phyloP scores from a whole-genome alignment of 306 rosid species.

The Quillaja saponaria region DNA sequence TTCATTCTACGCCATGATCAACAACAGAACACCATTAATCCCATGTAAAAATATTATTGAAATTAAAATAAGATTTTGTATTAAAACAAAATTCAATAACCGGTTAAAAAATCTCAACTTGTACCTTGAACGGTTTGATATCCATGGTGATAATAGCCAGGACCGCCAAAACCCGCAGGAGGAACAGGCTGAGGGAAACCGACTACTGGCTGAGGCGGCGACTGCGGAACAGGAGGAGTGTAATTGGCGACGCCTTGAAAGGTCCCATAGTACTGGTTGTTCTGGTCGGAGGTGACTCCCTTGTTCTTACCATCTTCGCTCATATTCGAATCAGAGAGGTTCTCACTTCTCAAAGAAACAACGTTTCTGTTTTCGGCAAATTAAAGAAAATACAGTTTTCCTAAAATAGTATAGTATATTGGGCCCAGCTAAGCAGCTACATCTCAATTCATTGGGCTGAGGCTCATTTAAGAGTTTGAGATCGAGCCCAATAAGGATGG shows the following conservation, averaged over 20 bases:
- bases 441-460: too few species aligned
- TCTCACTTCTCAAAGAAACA: too few species aligned
- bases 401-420: too few species aligned
- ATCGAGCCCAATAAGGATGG: too few species aligned
- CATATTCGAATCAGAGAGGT: constrained; percentile 30
- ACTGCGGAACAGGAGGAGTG: constrained; percentile 44
- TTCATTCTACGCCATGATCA: too few species aligned
- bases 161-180: constrained; percentile 29
- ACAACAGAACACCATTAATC: too few species aligned
- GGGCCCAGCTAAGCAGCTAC: too few species aligned
- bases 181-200: constrained; percentile 55
- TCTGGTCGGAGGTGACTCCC: constrained; percentile 26
- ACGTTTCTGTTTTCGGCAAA: too few species aligned
- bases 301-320: constrained; percentile 48
- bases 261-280: constrained; percentile 69
- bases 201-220: constrained; percentile 40
- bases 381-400: too few species aligned
- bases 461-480: too few species aligned
- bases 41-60: too few species aligned
- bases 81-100: not conserved
- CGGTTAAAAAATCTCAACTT: not conserved
- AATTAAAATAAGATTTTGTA: not conserved
- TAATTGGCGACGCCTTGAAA: constrained; percentile 87
- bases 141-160: constrained; percentile 44
- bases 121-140: constrained; percentile 56